These are phyloP conservation scores for Paraphoma sp. DNA, from an alignment of 2,329 filamentous ascomycete genomes.

Conservation along the genomic window DNA sequence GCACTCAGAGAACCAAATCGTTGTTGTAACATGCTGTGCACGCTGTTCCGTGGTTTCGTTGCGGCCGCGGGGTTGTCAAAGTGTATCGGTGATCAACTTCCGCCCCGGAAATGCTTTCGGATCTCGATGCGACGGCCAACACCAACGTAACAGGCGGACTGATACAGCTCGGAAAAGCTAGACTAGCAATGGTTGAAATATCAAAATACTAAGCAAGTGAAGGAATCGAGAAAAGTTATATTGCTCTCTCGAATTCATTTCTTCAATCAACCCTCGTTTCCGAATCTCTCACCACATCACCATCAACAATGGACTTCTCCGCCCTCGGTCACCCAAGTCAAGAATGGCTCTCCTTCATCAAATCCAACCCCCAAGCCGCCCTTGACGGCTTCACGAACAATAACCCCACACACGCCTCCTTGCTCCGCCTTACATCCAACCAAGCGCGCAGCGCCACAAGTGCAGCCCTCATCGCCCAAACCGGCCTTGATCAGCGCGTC, in stretches of 20 bases:
- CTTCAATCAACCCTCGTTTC: neutral
- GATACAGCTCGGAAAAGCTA: neutral
- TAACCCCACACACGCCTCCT: too few species aligned
- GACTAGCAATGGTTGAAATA: neutral
- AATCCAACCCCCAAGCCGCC: too few species aligned
- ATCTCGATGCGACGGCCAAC: neutral
- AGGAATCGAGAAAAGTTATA: neutral
- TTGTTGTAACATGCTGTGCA: neutral
- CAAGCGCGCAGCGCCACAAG: too few species aligned
- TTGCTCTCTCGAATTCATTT: neutral
- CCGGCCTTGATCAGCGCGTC: too few species aligned
- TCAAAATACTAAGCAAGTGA: neutral
- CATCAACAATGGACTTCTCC: too few species aligned
- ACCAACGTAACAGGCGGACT: neutral
- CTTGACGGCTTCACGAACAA: too few species aligned
- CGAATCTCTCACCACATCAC: too few species aligned
- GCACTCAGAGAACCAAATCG: neutral
- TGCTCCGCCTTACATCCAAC: too few species aligned
- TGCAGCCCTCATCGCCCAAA: too few species aligned
- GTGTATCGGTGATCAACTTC: neutral
- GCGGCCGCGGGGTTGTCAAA: neutral
- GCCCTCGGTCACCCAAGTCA: too few species aligned
- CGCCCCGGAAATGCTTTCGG: neutral
- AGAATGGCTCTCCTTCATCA: too few species aligned
- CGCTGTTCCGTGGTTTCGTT: neutral